Conservation (phyloP, 1,284 basidiomycete species). For the Apiotrichum siamense region DNA sequence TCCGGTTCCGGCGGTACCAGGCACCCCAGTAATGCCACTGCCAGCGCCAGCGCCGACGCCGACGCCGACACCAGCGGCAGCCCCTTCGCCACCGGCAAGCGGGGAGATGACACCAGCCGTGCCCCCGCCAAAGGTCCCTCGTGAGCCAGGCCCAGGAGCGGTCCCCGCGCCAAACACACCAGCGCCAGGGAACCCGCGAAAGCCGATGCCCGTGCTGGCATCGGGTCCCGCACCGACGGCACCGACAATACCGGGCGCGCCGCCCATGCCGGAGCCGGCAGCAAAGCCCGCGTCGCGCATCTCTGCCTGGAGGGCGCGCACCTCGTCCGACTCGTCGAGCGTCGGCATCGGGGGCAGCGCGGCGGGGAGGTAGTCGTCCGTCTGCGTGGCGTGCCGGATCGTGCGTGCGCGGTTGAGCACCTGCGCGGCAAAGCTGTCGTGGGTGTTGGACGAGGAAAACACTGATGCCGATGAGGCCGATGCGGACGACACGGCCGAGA, state of each 20-base stretch:
- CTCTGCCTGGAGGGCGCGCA: slow-evolving; percentile 21
- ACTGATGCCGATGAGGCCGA: no score
- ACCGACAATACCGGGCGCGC: not conserved
- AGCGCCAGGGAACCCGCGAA: not conserved
- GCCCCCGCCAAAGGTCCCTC: no score
- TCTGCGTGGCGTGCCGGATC: slow-evolving; percentile 8
- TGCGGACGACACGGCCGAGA: no score
- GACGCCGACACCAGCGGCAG: no score
- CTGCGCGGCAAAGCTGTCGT: slow-evolving; percentile 14
- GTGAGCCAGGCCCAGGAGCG: no score
- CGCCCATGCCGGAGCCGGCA: not conserved
- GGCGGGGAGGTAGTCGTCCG: slow-evolving; percentile 16
- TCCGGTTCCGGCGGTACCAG: not conserved
- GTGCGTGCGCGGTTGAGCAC: slow-evolving; percentile 16
- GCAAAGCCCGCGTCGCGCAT: not conserved
- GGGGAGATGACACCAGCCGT: no score
- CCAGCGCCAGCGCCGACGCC: not conserved
- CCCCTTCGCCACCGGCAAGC: no score
- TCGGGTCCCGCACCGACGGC: not conserved
- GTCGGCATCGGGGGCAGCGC: slow-evolving; percentile 34
- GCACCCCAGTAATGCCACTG: not conserved
- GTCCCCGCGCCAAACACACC: not conserved
- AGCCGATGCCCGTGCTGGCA: not conserved
- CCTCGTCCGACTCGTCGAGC: slow-evolving; percentile 44
- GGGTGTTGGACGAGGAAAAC: no score